A percentile compares a stretch with the other conserved stretches of the same genome.
Conservation (phyloP, 352 stramenopile species). For the Sclerospora graminicola region DNA sequence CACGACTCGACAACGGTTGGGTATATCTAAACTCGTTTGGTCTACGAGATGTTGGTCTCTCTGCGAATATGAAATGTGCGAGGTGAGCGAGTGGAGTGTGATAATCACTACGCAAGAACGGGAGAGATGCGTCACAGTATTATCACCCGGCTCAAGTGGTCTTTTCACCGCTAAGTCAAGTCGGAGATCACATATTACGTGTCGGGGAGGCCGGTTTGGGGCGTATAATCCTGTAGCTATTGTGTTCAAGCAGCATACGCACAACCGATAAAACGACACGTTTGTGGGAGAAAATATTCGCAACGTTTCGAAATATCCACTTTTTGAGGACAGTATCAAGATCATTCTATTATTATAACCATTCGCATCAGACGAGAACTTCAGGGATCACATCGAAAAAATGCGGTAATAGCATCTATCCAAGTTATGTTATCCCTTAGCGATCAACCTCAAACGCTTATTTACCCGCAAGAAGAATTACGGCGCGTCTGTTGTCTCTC, state of each 20-base stretch:
- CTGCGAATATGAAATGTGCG: conserved; percentile 79
- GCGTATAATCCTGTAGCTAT: conserved; percentile 86
- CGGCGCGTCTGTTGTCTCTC: conserved; percentile 59
- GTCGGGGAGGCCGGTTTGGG: conserved; percentile 75
- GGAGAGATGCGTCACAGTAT: conserved; percentile 50
- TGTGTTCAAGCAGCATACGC: conserved; percentile 60
- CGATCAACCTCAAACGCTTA: conserved; percentile 30
- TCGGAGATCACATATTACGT: conserved; percentile 78
- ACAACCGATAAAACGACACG: conserved; percentile 31
- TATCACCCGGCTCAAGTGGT: conserved; percentile 72
- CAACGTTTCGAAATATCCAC: conserved; percentile 70
- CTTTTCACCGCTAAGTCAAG: conserved; percentile 83
- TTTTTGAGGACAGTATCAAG: conserved; percentile 76
- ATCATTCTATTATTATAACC: conserved; percentile 56
- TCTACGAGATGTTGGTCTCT: conserved; percentile 63
- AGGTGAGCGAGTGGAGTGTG: conserved; percentile 67
- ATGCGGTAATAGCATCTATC: conserved; percentile 5
- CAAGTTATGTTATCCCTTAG: conserved; percentile 26
- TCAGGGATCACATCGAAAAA: not conserved
- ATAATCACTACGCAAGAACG: conserved; percentile 62
- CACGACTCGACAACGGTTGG: too few relatives aligned
- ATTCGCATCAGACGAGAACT: conserved; percentile 42
- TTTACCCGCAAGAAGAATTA: conserved; percentile 72
- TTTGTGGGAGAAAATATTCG: conserved; percentile 74
- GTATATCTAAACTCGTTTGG: too few relatives aligned